phyloP scores from a whole-genome alignment of 2,329 filamentous ascomycete species.

The Rutstroemia sydowiana region DNA sequence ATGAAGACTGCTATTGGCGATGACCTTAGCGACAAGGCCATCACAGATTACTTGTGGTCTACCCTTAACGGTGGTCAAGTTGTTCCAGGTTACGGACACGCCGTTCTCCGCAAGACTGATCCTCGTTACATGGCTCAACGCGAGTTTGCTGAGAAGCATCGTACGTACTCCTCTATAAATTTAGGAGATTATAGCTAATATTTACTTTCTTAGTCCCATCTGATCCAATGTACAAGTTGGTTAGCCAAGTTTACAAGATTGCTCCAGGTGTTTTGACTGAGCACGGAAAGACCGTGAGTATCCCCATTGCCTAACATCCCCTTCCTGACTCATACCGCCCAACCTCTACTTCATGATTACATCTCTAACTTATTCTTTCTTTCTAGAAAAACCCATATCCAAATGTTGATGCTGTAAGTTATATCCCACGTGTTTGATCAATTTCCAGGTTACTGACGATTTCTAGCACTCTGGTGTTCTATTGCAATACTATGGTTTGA shows the following conservation, averaged over 20 bases:
- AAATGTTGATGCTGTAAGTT: conserved; percentile 73
- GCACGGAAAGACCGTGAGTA: conserved; percentile 98
- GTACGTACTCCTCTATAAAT: too few relatives aligned
- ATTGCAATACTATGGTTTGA: conserved; percentile 98
- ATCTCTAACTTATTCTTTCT: neutral
- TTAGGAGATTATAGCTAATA: neutral
- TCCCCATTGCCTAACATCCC: too few relatives aligned
- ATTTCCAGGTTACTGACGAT: neutral
- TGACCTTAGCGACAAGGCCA: conserved; percentile 91
- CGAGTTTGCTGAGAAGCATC: conserved; percentile 61
- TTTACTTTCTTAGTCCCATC: conserved; percentile 86
- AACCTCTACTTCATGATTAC: neutral
- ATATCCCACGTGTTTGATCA: neutral
- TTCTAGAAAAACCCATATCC: conserved; percentile 73
- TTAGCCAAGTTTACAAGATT: conserved; percentile 99
- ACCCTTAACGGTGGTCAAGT: conserved; percentile 94
- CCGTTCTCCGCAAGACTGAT: conserved; percentile 98
- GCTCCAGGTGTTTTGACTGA: conserved; percentile 94
- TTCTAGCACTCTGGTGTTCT: conserved; percentile 83
- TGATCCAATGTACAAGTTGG: conserved; percentile 99
- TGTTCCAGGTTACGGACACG: conserved; percentile 96
- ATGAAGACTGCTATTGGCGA: conserved; percentile 95
- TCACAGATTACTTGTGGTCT: conserved; percentile 98
- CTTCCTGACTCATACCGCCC: conserved; percentile 64
- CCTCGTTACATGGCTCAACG: conserved; percentile 98